These are phyloP conservation scores for Coprinopsis cinerea DNA, from an alignment of 768 basidiomycete genomes.

Conservation along the genomic window DNA sequence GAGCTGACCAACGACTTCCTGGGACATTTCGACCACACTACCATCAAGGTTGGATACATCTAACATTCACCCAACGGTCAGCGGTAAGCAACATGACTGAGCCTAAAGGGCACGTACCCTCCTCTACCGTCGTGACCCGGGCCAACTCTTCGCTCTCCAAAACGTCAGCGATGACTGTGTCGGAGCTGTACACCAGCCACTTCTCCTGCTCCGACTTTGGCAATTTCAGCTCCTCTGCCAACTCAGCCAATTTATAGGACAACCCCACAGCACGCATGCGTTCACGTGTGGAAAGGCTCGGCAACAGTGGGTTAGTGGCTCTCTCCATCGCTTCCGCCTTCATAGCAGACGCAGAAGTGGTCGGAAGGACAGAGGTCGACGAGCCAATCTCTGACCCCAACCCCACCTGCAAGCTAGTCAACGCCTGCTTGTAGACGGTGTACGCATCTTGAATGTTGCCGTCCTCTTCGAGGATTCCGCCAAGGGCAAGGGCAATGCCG, in stretches of 20 bases:
- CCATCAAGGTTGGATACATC: not conserved
- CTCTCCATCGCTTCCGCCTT: constrained; percentile 15
- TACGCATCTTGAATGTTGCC: constrained; percentile 33
- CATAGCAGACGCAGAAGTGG: constrained; percentile 13
- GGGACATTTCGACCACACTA: constrained; percentile 15
- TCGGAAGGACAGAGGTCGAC: not conserved
- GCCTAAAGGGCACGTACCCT: too few species aligned
- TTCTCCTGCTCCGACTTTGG: constrained; percentile 35
- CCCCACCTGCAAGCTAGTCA: constrained; percentile 21
- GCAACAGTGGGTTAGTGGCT: constrained; percentile 12
- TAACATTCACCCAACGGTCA: too few species aligned
- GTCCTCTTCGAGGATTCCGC: constrained; percentile 45
- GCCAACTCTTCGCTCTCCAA: constrained; percentile 14
- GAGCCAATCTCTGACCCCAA: too few species aligned
- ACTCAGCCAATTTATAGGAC: constrained; percentile 38
- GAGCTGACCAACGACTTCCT: constrained; percentile 41
- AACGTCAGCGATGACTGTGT: constrained; percentile 32
- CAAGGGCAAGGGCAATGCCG: constrained; percentile 59
- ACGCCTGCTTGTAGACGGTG: constrained; percentile 31
- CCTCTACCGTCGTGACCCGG: not conserved
- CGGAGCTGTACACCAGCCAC: constrained; percentile 37
- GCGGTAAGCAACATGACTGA: too few species aligned
- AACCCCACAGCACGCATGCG: constrained; percentile 34
- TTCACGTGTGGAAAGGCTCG: constrained; percentile 14
- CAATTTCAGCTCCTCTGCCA: constrained; percentile 28